These are phyloP conservation scores for Silene latifolia DNA, from an alignment of 148 eudicot species.

Conservation along the genomic window DNA sequence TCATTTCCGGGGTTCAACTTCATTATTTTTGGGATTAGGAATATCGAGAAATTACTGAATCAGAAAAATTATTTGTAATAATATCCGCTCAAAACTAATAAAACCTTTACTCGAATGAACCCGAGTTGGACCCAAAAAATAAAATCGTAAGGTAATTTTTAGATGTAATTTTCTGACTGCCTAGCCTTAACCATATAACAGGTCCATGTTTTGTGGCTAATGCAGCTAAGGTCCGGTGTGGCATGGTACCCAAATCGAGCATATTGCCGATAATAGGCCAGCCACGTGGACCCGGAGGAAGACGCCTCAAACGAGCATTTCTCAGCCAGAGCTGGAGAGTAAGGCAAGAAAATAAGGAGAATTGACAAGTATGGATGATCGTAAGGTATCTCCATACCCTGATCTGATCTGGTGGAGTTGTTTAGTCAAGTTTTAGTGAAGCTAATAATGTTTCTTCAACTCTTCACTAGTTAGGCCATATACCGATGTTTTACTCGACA, in stretches of 20 bases:
- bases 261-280: constrained; percentile 21
- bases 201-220: constrained; percentile 18
- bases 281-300: constrained; percentile 27
- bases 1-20: no score
- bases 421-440: not conserved
- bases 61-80: no score
- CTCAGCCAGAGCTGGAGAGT: not conserved
- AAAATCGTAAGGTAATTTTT: no score
- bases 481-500: no score
- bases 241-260: constrained; percentile 25
- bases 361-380: constrained; percentile 9
- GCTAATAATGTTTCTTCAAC: no score
- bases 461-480: no score
- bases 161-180: constrained; percentile 20
- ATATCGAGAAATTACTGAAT: no score
- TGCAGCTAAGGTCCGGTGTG: constrained; percentile 18
- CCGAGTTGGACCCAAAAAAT: no score
- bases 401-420: not conserved
- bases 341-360: not conserved
- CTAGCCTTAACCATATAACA: constrained; percentile 22
- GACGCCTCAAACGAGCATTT: not conserved
- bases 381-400: not conserved
- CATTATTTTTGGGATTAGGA: no score
- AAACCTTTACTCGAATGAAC: no score
- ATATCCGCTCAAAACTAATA: no score